Evolutionary conservation across 2,329 filamentous ascomycete species (phyloP), one percentile per base, ranked within the genome.

Genomic region (Cladosporium austrohemisphaericum): DNA sequence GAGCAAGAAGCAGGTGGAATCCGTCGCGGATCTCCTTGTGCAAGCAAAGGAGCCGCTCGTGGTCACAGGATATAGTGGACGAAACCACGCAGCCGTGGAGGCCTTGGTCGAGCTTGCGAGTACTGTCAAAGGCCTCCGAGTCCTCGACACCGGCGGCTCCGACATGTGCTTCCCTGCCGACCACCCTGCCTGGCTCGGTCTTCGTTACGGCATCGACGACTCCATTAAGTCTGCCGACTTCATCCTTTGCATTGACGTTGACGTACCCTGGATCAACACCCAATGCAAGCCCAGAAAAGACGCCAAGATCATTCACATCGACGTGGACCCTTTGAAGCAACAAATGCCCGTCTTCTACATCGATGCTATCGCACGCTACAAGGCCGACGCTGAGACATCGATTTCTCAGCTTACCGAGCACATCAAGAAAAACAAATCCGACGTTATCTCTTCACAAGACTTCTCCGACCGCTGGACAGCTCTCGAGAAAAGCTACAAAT

Each of bases 231-330:
- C 81, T 0, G 88, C 91, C 0, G 92, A 96, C 65, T 80, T 89
- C 9, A 94, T 96, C 52, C 57, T 96, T 1, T 84, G 95, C 2
- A 64, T 95, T 19, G 86, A 96, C 67, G 94, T 89, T 55, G 91
- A 96, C 62, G 89, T 95, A 0, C 91, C 91, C 0, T 96, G 90
- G 89, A 90, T 96, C 49, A 83, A 85, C n/a, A 93, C 88, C 0
- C 81, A 82, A 53, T 83, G 78, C 68, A 75, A 76, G 37, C 83
- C 83, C 0, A 74, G 71, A 3, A 65, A 71, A 1, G 68, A 71
- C 5, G 77, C 81, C 2, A 80, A 75, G 52, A 79, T 86, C 54
- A 76, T 80, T 50, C 83, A 86, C 57, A 71, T 86, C 41, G 84
- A 86, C 56, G 72, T 80, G 28, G 84, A 86, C 54, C 81, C 83